Evolutionary conservation across 306 rosid species (phyloP), one percentile per base, ranked within the genome.

Genomic region (Trifolium fragiferum): DNA sequence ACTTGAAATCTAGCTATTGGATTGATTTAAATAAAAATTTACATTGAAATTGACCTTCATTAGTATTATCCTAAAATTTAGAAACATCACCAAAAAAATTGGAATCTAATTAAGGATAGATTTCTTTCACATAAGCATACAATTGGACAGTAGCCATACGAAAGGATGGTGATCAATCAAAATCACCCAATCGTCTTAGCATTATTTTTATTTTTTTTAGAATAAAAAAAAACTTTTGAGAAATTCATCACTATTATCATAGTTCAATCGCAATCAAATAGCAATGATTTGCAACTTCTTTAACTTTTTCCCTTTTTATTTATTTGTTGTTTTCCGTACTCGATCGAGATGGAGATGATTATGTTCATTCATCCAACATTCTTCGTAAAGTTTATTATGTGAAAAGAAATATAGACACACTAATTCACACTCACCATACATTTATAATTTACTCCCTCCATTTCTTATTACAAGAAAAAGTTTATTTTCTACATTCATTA

Each of bases 251-350:
- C 62, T 73, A 54, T 80, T 68, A 55, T 23, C 58, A 68, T 30
- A 10, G 82, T 77, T 84, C 84, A 68, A 68, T 80, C 80, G n/a
- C 82, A 68, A 73, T 84, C 87, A 74, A 37, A 37, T 54, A 71
- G 47, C 60, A 61, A 75, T 38, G 46, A 64, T 68, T 75, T 72
- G 60, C 13, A 37, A 16, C 62, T 8, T 67, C 2, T 70, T 66
- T 79, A 30, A 68, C 13, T 11, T 67, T 62, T 72, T 15, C 14
- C 10, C 41, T 25, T 72, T 65, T 66, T 61, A 47, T n/a, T 64
- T 61, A 40, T 51, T 49, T 68, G 38, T 71, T 67, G n/a, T 51
- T 66, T 73, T 58, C 35, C 73, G 5, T 46, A 14, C 50, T 35
- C 2, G 14, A 73, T 35, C 2, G 14, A 73, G 74, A 58, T 46